Base-by-base conservation (phyloP, 176 grass and related monocot species). In the Phyllostachys edulis region DNA sequence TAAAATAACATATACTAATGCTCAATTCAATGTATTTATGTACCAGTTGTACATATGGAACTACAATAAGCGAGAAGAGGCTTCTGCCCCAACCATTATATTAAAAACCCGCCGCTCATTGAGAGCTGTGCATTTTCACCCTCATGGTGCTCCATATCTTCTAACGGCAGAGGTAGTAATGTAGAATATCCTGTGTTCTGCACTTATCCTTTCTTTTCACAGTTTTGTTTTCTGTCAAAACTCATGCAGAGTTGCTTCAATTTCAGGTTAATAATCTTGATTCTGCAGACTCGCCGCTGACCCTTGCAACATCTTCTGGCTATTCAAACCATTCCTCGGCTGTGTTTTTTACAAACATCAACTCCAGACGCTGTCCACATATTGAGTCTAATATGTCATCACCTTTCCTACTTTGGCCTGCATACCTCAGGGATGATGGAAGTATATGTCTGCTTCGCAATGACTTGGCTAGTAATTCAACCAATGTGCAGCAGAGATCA, bases 111-210 rank as follows among this genome's bases (percentile, higher is more conserved):
- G 97, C 34, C 91, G 97, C 77, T 99, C 97, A 14, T 86, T 99
- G 84, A 94, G 97, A 92, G 97, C 97, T 52, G 97, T 99, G 41
- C 97, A 99, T 92, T 99, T 99, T 94, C 97, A 99, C 75, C 97
- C 97, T 4, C 93, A 91, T 83, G 93, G 89, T 63, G 91, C 93
- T 69, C 97, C 97, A 63, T 94, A 91, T 85, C 92, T 99, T 83
- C 85, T 99, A 72, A 99, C 97, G 6, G 97, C 97, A 77, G 97
- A 99, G 93, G 97, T 99, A 80, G 20, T 41, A 71, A 91, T 91
- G 84, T 93, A 82, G 34, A 63, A 78, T 83, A 40, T 49, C 50
- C 23, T 76, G 56, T 20, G 36, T 67, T 80, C 13, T 40, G 70
- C 21, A 75, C 77, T 84, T 87, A 49, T 85, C 15, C 34, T 44